Conservation (phyloP, 345 rosid genomes). For the Microcos paniculata region DNA sequence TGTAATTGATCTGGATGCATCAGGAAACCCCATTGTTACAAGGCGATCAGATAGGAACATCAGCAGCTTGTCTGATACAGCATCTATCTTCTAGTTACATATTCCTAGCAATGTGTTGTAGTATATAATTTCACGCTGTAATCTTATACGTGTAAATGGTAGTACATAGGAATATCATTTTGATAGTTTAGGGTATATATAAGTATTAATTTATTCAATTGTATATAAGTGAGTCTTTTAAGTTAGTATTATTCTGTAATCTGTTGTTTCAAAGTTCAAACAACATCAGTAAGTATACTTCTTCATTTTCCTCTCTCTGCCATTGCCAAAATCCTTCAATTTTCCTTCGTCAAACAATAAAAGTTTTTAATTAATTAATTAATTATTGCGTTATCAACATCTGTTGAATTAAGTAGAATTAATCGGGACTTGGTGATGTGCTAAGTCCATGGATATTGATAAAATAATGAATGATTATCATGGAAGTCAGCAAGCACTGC, state of each 20-base stretch:
- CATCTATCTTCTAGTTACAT: slow-evolving; percentile 31
- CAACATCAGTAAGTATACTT: neutral
- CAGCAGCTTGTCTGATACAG: slow-evolving; percentile 59
- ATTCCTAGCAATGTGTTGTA: neutral
- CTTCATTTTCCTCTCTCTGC: neutral
- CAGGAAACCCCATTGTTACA: slow-evolving; percentile 66
- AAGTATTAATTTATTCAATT: slow-evolving; percentile 33
- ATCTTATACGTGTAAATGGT: slow-evolving; percentile 19
- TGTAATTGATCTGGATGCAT: slow-evolving; percentile 65
- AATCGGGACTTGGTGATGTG: no score
- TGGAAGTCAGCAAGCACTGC: no score
- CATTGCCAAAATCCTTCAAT: neutral
- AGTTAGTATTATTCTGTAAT: neutral
- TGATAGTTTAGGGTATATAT: slow-evolving; percentile 24
- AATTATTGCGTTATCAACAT: no score
- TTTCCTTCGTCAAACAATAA: neutral
- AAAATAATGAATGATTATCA: no score
- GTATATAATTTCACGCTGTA: neutral
- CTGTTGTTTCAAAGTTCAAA: neutral
- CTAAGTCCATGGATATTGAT: no score
- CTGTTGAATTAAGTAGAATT: no score
- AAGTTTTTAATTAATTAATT: neutral
- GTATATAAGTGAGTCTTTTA: slow-evolving; percentile 33
- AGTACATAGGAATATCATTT: slow-evolving; percentile 5
- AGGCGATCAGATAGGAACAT: slow-evolving; percentile 44